These are phyloP conservation scores for Beta lomatogona DNA, from an alignment of 179 eudicot species.

Conservation along the genomic window DNA sequence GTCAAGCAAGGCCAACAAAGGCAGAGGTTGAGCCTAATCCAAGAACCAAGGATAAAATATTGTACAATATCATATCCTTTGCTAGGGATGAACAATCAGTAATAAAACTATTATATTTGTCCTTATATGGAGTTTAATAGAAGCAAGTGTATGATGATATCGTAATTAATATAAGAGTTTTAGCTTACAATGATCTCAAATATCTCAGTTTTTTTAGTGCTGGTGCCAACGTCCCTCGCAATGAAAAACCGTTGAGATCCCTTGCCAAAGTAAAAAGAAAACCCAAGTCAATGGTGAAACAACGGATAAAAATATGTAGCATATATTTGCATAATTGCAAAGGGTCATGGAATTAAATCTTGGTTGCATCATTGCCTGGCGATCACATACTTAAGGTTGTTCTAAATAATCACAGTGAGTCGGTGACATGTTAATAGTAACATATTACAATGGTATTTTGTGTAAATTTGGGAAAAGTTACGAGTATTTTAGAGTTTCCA, in stretches of 20 bases:
- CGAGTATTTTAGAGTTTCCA: too few species aligned
- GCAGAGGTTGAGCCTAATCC: constrained; percentile 24
- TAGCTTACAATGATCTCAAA: constrained; percentile 47
- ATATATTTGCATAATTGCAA: too few species aligned
- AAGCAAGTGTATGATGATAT: not conserved
- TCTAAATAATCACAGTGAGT: too few species aligned
- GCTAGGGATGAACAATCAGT: not conserved
- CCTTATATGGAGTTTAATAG: not conserved
- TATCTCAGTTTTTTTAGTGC: constrained; percentile 44
- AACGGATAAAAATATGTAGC: too few species aligned
- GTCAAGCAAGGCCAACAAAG: constrained; percentile 38
- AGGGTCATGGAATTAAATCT: too few species aligned
- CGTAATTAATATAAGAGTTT: not conserved
- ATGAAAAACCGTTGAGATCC: constrained; percentile 43
- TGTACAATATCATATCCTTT: not conserved
- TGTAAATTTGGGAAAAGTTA: too few species aligned
- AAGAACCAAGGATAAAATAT: not conserved
- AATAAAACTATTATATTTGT: not conserved
- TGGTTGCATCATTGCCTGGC: too few species aligned
- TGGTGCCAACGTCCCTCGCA: constrained; percentile 46
- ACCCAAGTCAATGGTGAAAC: not conserved
- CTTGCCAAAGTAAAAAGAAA: constrained; percentile 7
- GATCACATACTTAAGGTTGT: too few species aligned
- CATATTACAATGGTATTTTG: too few species aligned
- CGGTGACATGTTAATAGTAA: too few species aligned